Evolutionary conservation across 176 grass and related monocot species (phyloP).

Genomic region (Triticum monococcum): DNA sequence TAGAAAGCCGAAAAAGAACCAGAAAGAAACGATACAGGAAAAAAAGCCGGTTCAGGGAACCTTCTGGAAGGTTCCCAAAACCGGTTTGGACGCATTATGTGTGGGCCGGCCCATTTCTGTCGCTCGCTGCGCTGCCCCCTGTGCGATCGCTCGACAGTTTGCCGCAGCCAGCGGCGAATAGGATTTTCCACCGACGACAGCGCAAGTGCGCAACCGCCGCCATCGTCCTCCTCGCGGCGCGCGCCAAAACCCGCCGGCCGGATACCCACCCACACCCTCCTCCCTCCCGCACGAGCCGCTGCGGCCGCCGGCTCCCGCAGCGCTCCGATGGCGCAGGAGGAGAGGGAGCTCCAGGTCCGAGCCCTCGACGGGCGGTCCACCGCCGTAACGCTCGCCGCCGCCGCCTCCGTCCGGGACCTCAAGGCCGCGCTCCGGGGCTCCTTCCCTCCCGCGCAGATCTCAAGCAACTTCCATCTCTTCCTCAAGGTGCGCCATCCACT

Average conservation of each 20-base stretch:
- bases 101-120: too few species aligned
- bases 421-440: conserved; percentile 65
- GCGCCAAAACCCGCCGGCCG: conserved; percentile 25
- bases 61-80: too few species aligned
- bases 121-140: too few species aligned
- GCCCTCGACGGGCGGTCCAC: conserved; percentile 59
- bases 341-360: conserved; percentile 65
- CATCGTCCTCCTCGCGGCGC: background rate
- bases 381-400: conserved; percentile 30
- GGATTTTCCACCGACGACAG: background rate
- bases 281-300: background rate
- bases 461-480: conserved; percentile 75
- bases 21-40: too few species aligned
- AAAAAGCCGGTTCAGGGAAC: too few species aligned
- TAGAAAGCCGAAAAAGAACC: too few species aligned
- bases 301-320: background rate
- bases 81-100: too few species aligned
- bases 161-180: too few species aligned
- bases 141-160: too few species aligned
- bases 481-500: conserved; percentile 53
- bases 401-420: conserved; percentile 62
- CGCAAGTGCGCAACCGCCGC: conserved; percentile 18
- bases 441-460: conserved; percentile 65
- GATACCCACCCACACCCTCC: background rate
- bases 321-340: conserved; percentile 11